Evolutionary conservation across 148 eudicot genomes (phyloP).

Genomic region (Camellia sinensis): DNA sequence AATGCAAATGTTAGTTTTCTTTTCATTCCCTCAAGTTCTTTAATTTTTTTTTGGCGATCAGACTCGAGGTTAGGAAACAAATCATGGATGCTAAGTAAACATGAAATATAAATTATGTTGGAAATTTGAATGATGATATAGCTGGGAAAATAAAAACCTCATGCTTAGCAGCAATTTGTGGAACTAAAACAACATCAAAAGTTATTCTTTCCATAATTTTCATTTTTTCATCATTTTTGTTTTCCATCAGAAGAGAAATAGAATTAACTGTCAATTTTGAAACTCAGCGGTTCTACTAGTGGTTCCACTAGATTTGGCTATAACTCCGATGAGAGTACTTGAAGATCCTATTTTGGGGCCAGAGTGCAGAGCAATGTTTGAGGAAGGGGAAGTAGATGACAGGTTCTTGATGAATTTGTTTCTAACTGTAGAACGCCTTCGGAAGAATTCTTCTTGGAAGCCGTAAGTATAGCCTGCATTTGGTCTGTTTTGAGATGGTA

Average conservation of each 20-base stretch:
- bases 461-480: slow-evolving; percentile 60
- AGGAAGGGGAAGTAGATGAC: slow-evolving; percentile 92
- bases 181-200: not conserved
- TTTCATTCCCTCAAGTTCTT: not conserved
- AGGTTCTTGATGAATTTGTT: slow-evolving; percentile 74
- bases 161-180: not conserved
- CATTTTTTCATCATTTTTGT: not conserved
- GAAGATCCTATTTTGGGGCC: slow-evolving; percentile 83
- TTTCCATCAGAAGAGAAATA: not conserved
- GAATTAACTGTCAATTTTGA: slow-evolving; percentile 1
- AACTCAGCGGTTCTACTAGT: slow-evolving; percentile 66
- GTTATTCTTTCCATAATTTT: not conserved
- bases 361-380: slow-evolving; percentile 72
- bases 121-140: not conserved
- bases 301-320: slow-evolving; percentile 85
- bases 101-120: not conserved
- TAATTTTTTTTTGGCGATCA: not conserved
- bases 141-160: slow-evolving; percentile 3
- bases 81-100: not conserved
- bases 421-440: slow-evolving; percentile 71
- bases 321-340: slow-evolving; percentile 92
- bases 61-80: not conserved
- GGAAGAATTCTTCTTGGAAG: slow-evolving; percentile 85
- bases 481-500: not conserved
- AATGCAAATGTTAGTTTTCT: not conserved